These are phyloP conservation scores for Pestalotiopsis fici DNA, from an alignment of 2,329 filamentous ascomycete species.

Conservation along the genomic window DNA sequence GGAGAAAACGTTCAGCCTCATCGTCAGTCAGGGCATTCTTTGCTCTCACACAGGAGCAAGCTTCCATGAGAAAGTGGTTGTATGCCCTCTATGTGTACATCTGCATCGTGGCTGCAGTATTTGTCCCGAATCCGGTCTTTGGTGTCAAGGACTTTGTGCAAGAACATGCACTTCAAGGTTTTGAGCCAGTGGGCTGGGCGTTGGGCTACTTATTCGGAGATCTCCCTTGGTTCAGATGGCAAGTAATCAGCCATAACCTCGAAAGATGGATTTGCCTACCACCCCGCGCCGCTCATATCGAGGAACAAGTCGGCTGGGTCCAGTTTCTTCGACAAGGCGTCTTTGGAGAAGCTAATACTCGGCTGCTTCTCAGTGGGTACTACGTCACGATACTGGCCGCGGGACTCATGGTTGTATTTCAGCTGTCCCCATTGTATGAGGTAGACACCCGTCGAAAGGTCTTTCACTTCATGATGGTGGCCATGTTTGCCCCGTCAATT, in stretches of 20 bases:
- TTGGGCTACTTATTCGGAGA: conserved; percentile 87
- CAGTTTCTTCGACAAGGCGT: conserved; percentile 64
- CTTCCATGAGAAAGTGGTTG: conserved; percentile 74
- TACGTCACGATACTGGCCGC: conserved; percentile 68
- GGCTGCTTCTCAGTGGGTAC: conserved; percentile 76
- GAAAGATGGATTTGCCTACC: conserved; percentile 78
- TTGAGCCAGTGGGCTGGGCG: conserved; percentile 91
- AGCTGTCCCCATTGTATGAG: conserved; percentile 75
- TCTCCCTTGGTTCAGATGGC: conserved; percentile 68
- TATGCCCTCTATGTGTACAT: conserved; percentile 81
- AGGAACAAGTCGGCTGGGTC: conserved; percentile 59
- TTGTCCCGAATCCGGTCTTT: conserved; percentile 47
- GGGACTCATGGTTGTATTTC: conserved; percentile 75
- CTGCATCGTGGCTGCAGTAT: conserved; percentile 64
- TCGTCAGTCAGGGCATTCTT: conserved; percentile 72
- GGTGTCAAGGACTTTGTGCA: conserved; percentile 73
- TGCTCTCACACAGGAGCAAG: conserved; percentile 78
- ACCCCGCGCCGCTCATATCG: conserved; percentile 31
- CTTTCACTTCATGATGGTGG: conserved; percentile 98
- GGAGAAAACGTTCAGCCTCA: conserved; percentile 66
- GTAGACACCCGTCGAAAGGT: conserved; percentile 96
- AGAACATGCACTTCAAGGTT: conserved; percentile 64
- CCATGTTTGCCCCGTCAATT: conserved; percentile 86
- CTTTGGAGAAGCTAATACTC: conserved; percentile 77
- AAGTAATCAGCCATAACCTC: conserved; percentile 68